Percentiles rank a stretch among this genome's conserved stretches.
phyloP scores from a whole-genome alignment of 352 stramenopile species.

The Phytophthora ramorum region DNA sequence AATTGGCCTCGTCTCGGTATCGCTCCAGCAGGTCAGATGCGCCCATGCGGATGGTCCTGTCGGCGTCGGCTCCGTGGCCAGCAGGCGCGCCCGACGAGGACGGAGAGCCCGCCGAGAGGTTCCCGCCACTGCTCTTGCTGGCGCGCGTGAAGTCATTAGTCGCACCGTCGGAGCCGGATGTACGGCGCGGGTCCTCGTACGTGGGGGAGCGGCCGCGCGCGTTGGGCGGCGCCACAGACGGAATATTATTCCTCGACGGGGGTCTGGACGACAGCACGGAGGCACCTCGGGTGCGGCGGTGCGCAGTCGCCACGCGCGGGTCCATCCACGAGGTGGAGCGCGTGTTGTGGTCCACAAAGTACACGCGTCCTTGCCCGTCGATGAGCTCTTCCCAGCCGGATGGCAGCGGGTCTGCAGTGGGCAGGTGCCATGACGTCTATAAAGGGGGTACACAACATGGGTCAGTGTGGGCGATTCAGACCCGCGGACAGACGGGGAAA shows the following conservation, averaged over 20 bases:
- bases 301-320: conserved; percentile 53
- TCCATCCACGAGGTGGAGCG: conserved; percentile 84
- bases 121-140: conserved; percentile 33
- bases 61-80: neutral
- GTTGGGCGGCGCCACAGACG: neutral
- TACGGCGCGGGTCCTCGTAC: conserved; percentile 26
- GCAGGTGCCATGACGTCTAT: conserved; percentile 85
- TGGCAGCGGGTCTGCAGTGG: conserved; percentile 70
- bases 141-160: conserved; percentile 17
- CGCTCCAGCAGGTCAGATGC: conserved; percentile 38
- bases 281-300: conserved; percentile 25
- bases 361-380: conserved; percentile 74
- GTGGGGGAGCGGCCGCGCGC: conserved; percentile 22
- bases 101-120: conserved; percentile 22
- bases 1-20: conserved; percentile 37
- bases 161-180: conserved; percentile 19
- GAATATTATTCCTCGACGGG: conserved; percentile 6
- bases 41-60: conserved; percentile 33
- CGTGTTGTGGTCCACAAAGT: conserved; percentile 87
- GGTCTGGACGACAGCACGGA: conserved; percentile 22
- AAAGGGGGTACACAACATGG: neutral
- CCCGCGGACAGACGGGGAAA: neutral
- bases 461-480: conserved; percentile 3
- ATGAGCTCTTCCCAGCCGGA: conserved; percentile 84
- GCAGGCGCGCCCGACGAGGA: conserved; percentile 16